Evolutionary conservation across 495 filamentous ascomycete species (phyloP).

Genomic region (Penicillium tannophilum): DNA sequence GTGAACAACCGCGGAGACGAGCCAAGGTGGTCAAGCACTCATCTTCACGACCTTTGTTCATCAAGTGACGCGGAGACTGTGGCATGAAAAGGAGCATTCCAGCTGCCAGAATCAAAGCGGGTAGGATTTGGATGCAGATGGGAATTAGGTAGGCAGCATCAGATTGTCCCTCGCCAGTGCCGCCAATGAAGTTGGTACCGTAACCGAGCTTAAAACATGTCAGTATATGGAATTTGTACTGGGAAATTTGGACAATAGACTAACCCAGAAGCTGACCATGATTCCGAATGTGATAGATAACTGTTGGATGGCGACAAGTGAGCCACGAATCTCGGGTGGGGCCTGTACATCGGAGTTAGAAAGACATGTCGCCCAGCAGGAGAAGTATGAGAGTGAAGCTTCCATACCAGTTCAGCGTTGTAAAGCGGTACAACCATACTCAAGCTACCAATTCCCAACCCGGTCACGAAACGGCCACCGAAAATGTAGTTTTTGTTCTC

Average conservation of each 20-base stretch:
- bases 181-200: conserved; percentile 49
- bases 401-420: conserved; percentile 44
- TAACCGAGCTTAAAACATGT: conserved; percentile 46
- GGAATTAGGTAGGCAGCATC: conserved; percentile 48
- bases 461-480: conserved; percentile 75
- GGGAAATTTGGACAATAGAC: conserved; percentile 18
- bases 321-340: conserved; percentile 70
- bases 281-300: conserved; percentile 65
- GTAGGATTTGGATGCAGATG: conserved; percentile 45
- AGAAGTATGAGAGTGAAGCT: background rate
- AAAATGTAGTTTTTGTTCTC: conserved; percentile 63
- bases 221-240: background rate
- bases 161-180: conserved; percentile 43
- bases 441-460: conserved; percentile 41
- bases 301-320: conserved; percentile 71
- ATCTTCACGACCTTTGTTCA: conserved; percentile 32
- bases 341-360: conserved; percentile 31
- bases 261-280: conserved; percentile 67
- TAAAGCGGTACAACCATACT: conserved; percentile 61
- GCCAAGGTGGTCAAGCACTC: conserved; percentile 55
- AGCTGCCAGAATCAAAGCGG: conserved; percentile 40
- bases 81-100: conserved; percentile 69
- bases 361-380: conserved; percentile 51
- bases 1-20: conserved; percentile 58
- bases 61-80: conserved; percentile 76